Conservation (phyloP, 1,284 basidiomycete genomes). For the Tremellales sp. region DNA sequence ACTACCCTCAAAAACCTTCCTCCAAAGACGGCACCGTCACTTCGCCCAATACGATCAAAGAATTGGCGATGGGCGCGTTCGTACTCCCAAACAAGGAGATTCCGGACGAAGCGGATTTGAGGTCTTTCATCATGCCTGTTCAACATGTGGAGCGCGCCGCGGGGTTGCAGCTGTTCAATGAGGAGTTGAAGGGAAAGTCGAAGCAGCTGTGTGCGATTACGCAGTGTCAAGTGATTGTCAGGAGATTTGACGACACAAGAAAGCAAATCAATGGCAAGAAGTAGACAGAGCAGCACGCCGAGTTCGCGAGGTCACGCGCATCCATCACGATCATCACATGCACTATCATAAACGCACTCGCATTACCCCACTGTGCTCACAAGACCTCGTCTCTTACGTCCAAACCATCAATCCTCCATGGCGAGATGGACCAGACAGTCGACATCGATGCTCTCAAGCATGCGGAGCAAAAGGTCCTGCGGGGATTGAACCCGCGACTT, state of each 20-base stretch:
- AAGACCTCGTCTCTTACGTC: no score
- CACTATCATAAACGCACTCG: no score
- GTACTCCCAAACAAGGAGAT: slow-evolving; percentile 88
- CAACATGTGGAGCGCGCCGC: slow-evolving; percentile 77
- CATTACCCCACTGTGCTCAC: no score
- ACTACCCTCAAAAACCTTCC: slow-evolving; percentile 59
- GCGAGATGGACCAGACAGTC: no score
- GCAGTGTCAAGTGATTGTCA: slow-evolving; percentile 77
- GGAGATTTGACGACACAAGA: slow-evolving; percentile 81
- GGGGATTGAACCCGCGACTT: neutral
- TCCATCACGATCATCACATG: neutral
- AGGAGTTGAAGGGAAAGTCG: slow-evolving; percentile 70
- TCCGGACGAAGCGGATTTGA: slow-evolving; percentile 72
- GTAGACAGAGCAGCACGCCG: no score
- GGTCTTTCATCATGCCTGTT: slow-evolving; percentile 71
- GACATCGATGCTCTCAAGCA: neutral
- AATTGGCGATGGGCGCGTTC: slow-evolving; percentile 86
- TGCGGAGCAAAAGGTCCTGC: neutral
- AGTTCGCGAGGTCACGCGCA: neutral
- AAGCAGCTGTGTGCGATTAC: slow-evolving; percentile 83
- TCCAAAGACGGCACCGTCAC: slow-evolving; percentile 24
- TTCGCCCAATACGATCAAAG: slow-evolving; percentile 51
- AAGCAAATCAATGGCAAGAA: slow-evolving; percentile 51
- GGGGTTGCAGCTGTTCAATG: slow-evolving; percentile 83
- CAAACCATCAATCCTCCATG: no score